phyloP scores from a whole-genome alignment of 371 early-diverging fungal genomes.

The Rhizopus microsporus region DNA sequence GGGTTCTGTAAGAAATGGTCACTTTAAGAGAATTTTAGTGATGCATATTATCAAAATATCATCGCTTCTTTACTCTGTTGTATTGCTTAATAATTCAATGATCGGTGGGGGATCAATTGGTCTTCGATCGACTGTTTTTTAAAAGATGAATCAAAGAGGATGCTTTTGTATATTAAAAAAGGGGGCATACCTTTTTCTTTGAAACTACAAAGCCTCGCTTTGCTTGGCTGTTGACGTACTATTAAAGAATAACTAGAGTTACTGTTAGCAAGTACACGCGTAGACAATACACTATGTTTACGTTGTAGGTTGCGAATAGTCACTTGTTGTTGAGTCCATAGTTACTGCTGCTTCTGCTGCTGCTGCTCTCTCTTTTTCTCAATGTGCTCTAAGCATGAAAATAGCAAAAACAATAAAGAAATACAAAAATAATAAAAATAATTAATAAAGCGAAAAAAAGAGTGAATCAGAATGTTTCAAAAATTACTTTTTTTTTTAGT shows the following conservation, averaged over 20 bases:
- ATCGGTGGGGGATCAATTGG: constrained; percentile 56
- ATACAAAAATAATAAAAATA: no score
- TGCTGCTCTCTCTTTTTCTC: no score
- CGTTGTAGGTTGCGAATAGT: no score
- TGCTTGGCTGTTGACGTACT: constrained; percentile 56
- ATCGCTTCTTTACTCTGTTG: constrained; percentile 9
- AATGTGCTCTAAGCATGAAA: no score
- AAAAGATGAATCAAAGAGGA: background rate
- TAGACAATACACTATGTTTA: no score
- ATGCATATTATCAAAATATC: background rate
- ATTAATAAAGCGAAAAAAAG: no score
- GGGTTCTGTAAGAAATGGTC: background rate
- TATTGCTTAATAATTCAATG: constrained; percentile 32
- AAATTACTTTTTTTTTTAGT: no score
- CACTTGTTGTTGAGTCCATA: no score
- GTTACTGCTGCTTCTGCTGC: no score
- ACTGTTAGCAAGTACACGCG: background rate
- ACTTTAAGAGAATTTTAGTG: background rate
- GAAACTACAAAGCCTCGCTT: constrained; percentile 58
- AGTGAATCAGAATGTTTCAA: no score
- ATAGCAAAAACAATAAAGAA: no score
- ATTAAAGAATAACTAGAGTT: constrained; percentile 26
- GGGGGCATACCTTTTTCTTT: constrained; percentile 51
- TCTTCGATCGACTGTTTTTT: constrained; percentile 44
- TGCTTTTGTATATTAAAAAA: background rate